A percentile compares a stretch with the other conserved stretches of the same genome.
Conservation (phyloP, 768 basidiomycete genomes). For the Tricholoma saponaceum region DNA sequence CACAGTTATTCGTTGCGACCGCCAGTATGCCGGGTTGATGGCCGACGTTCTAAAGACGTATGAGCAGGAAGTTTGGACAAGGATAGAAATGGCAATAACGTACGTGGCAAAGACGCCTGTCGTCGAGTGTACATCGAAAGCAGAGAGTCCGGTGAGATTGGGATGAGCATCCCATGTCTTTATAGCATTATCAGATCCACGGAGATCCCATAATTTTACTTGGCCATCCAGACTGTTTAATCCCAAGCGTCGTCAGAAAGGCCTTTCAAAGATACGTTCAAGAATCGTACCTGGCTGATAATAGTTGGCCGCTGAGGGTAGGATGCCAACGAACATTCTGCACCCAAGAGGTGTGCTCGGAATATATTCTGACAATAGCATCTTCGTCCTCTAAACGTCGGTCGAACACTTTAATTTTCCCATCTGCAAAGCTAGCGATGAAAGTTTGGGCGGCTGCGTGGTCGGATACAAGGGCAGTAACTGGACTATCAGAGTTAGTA, state of each 20-base stretch:
- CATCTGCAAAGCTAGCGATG: conserved; percentile 90
- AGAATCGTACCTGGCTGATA: conserved; percentile 78
- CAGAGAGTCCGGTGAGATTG: conserved; percentile 56
- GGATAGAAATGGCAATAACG: conserved; percentile 24
- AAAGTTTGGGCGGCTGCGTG: conserved; percentile 73
- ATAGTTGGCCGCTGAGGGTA: conserved; percentile 58
- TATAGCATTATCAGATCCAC: conserved; percentile 54
- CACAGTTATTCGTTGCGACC: conserved; percentile 59
- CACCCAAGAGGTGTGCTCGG: conserved; percentile 81
- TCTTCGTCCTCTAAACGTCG: conserved; percentile 82
- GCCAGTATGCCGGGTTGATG: conserved; percentile 56
- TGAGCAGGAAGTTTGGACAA: background rate
- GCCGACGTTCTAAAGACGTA: conserved; percentile 48
- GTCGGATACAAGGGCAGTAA: conserved; percentile 83
- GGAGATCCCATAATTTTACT: conserved; percentile 88
- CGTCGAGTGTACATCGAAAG: conserved; percentile 83
- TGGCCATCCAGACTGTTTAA: conserved; percentile 75
- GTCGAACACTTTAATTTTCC: conserved; percentile 86
- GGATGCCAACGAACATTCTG: conserved; percentile 88
- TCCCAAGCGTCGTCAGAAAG: background rate
- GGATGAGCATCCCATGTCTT: conserved; percentile 63
- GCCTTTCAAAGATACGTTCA: background rate
- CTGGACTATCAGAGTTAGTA: conserved; percentile 86
- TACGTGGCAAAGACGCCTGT: conserved; percentile 85
- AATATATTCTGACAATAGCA: conserved; percentile 74